Evolutionary conservation across 306 rosid species (phyloP), one percentile per base, ranked within the genome.

Genomic region (Pachyrhizus erosus): DNA sequence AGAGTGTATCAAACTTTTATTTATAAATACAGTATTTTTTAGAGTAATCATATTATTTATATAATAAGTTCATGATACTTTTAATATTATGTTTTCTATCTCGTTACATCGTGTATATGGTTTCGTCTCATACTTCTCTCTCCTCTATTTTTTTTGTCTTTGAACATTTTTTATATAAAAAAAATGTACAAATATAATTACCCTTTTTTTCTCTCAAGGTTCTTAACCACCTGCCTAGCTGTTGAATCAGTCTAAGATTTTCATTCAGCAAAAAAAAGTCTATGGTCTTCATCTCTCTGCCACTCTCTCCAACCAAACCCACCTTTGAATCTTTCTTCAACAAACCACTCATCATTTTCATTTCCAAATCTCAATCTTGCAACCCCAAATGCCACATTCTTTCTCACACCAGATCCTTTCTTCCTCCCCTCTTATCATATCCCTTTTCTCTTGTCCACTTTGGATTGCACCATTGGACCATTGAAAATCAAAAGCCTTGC

Each of bases 301-400:
- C 77, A 82, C 33, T 62, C n/a, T 70, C 75, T 62, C 15, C 83
- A 77, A 69, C 69, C 8, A 73, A 73, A 49, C 65, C 51, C 20
- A 42, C 80, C 84, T 70, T 73, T 48, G 72, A 80, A 80, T 76
- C 66, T 71, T 69, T 70, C 80, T 69, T 42, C 3, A 58, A n/a
- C 62, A 73, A 79, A 73, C 5, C 78, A 78, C 26, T 33, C 65
- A 67, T 54, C 31, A 39, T 54, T 58, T 51, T 14, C 51, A 3
- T 80, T 57, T 77, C 81, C 77, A 87, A 65, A 26, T 76, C 85
- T 81, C 43, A 79, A 46, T 58, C 79, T 72, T 76, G 4, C 13
- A 29, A n/a, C 31, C 55, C 48, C 60, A 55, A 23, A 20, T 40
- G 26, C 42, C 67, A 57, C 74, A 15, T 76, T 70, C 73, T 51